A percentile compares a stretch with the other conserved stretches of the same genome.
Conservation (phyloP, 768 basidiomycete species). For the Phanerochaete sordida region DNA sequence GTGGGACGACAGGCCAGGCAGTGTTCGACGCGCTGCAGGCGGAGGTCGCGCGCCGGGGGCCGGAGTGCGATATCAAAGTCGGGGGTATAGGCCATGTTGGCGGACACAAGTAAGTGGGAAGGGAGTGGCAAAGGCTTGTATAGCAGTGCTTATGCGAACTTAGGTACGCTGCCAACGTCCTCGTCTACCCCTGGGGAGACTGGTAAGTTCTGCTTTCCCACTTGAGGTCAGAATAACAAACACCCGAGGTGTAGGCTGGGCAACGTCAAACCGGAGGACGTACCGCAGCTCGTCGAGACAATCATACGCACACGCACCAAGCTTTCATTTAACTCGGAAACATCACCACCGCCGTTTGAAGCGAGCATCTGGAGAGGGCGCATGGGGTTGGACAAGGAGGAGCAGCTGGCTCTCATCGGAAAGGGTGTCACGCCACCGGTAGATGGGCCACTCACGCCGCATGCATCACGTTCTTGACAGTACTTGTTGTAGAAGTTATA, state of each 20-base stretch:
- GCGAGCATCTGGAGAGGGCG: conserved; percentile 65
- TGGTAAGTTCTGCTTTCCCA: conserved; percentile 41
- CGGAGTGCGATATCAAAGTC: conserved; percentile 36
- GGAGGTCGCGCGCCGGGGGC: conserved; percentile 43
- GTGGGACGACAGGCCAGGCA: conserved; percentile 59
- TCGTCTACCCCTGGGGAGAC: conserved; percentile 70
- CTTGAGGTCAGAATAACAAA: not conserved
- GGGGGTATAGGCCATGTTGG: conserved; percentile 78
- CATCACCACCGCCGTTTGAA: conserved; percentile 35
- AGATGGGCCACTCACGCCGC: not conserved
- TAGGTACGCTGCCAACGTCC: conserved; percentile 67
- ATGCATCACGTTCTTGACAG: not conserved
- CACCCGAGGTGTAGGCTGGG: conserved; percentile 49
- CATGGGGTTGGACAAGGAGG: conserved; percentile 60
- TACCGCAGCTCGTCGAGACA: conserved; percentile 46
- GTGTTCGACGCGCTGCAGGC: conserved; percentile 51
- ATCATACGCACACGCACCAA: conserved; percentile 31
- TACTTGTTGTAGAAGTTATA: too few species aligned
- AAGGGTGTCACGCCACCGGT: not conserved
- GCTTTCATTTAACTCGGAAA: conserved; percentile 17
- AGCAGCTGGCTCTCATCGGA: conserved; percentile 42
- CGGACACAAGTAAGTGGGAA: conserved; percentile 66
- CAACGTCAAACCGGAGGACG: conserved; percentile 52
- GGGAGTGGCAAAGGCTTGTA: not conserved
- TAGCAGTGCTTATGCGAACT: not conserved